These are phyloP conservation scores for Neopestalotiopsis sp. DNA, from an alignment of 2,329 filamentous ascomycete species.

Conservation along the genomic window DNA sequence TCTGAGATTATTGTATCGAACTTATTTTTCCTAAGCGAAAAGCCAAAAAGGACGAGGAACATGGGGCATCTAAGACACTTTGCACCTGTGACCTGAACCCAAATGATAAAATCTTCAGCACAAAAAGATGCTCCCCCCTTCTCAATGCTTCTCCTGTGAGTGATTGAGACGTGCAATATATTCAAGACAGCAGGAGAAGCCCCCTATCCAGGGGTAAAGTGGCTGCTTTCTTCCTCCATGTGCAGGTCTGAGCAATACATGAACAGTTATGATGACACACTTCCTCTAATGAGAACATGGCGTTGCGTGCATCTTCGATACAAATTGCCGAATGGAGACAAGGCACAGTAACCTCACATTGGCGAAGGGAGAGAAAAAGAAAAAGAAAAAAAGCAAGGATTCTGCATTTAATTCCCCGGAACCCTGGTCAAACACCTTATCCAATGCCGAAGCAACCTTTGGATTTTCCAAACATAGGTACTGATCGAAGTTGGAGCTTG, in stretches of 20 bases:
- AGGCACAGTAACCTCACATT: neutral
- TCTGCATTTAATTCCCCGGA: neutral
- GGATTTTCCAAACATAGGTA: neutral
- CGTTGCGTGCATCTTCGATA: neutral
- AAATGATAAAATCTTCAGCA: neutral
- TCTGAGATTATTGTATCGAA: conserved; percentile 1
- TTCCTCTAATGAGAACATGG: neutral
- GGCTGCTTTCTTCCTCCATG: neutral
- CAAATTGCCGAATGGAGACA: neutral
- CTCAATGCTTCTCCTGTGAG: neutral
- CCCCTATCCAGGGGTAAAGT: neutral
- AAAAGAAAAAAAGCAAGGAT: neutral
- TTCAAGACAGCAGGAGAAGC: neutral
- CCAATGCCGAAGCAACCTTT: neutral
- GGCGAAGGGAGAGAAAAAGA: neutral
- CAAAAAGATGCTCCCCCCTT: neutral
- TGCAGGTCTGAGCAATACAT: neutral
- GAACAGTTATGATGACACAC: neutral
- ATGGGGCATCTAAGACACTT: neutral
- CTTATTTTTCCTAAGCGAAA: neutral
- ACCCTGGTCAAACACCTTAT: neutral
- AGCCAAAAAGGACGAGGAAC: neutral
- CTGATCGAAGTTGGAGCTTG: neutral
- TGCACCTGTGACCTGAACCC: neutral
- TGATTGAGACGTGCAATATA: neutral